phyloP scores from a whole-genome alignment of 345 rosid species.

The Ceriops tagal region DNA sequence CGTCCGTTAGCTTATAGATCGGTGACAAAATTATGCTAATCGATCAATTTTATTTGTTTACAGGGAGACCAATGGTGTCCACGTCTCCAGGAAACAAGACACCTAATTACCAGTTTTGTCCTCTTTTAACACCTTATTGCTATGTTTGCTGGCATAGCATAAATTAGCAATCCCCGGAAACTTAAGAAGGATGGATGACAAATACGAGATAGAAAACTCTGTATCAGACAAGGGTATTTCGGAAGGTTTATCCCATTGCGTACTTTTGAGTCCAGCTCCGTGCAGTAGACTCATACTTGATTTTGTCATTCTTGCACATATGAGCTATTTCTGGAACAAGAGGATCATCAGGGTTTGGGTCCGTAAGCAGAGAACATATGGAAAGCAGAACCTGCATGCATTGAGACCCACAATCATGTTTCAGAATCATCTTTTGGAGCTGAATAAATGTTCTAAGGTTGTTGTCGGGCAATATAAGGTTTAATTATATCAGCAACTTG shows the following conservation, averaged over 20 bases:
- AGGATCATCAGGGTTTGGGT: conserved; percentile 67
- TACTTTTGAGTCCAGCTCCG: conserved; percentile 67
- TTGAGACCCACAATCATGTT: not conserved
- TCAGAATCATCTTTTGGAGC: not conserved
- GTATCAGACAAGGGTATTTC: not conserved
- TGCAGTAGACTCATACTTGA: conserved; percentile 56
- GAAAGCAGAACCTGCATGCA: conserved; percentile 52
- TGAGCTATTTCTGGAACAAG: conserved; percentile 62
- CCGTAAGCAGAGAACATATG: conserved; percentile 62
- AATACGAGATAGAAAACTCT: not conserved
- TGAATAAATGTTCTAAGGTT: not conserved
- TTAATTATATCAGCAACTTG: too few relatives aligned
- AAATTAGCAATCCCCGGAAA: not conserved
- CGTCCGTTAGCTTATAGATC: too few relatives aligned
- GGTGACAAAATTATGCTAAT: too few relatives aligned
- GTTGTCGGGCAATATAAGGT: too few relatives aligned
- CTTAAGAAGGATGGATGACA: not conserved
- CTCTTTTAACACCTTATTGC: too few relatives aligned
- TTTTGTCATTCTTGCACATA: conserved; percentile 48
- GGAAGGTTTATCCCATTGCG: conserved; percentile 46
- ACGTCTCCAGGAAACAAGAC: too few relatives aligned
- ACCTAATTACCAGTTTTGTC: too few relatives aligned
- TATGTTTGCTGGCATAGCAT: too few relatives aligned
- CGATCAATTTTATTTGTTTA: too few relatives aligned
- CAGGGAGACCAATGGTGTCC: too few relatives aligned